A percentile compares a stretch with the other conserved stretches of the same genome.
These are phyloP conservation scores for Xylariaceae sp. DNA, from an alignment of 2,329 filamentous ascomycete genomes.

Conservation along the genomic window DNA sequence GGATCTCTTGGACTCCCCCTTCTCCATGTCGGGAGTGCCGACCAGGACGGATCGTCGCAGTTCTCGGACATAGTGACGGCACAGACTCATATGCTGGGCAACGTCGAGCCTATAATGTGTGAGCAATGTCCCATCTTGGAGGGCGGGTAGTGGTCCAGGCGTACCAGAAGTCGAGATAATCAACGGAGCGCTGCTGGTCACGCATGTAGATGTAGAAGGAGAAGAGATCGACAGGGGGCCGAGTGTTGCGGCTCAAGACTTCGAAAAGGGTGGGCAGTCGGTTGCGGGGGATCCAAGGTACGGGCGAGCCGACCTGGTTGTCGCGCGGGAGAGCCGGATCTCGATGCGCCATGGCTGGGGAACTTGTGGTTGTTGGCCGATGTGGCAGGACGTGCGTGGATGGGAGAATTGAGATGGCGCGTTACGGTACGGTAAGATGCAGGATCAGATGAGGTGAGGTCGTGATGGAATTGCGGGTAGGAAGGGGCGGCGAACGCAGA, in stretches of 20 bases:
- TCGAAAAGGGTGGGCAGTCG: slow-evolving; percentile 92
- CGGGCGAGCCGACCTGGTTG: slow-evolving; percentile 46
- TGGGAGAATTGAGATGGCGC: background rate
- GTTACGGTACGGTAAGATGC: background rate
- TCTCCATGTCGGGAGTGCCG: slow-evolving; percentile 86
- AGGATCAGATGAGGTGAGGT: too few species aligned
- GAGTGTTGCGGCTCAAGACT: slow-evolving; percentile 88
- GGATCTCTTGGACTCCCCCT: slow-evolving; percentile 74
- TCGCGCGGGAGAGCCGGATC: slow-evolving; percentile 18
- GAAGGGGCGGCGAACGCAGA: background rate
- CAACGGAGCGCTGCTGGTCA: slow-evolving; percentile 94
- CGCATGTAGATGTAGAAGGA: slow-evolving; percentile 99
- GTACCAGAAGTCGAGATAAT: slow-evolving; percentile 98
- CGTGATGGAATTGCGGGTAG: background rate
- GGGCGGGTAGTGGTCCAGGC: slow-evolving; percentile 24
- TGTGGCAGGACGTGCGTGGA: background rate
- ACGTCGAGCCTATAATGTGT: slow-evolving; percentile 79
- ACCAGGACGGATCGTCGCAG: slow-evolving; percentile 89
- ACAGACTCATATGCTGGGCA: slow-evolving; percentile 96
- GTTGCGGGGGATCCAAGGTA: slow-evolving; percentile 65
- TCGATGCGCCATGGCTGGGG: slow-evolving; percentile 33
- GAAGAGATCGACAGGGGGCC: slow-evolving; percentile 92
- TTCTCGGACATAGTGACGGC: slow-evolving; percentile 93
- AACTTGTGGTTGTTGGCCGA: slow-evolving; percentile 11
- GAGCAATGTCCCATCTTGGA: slow-evolving; percentile 9